phyloP scores from a whole-genome alignment of 352 stramenopile genomes.

The Pythium apleroticum region DNA sequence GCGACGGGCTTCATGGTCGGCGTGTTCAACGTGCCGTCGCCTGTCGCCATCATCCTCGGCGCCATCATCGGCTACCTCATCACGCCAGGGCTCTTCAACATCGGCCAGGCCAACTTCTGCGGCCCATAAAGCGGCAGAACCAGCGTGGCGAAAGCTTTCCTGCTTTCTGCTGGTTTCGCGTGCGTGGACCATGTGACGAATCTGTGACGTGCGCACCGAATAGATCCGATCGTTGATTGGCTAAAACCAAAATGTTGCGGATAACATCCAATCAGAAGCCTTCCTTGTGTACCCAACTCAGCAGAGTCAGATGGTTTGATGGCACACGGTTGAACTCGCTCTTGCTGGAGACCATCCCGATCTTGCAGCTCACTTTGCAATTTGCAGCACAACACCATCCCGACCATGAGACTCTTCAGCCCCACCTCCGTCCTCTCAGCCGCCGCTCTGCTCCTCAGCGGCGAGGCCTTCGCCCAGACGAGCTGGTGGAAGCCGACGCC shows the following conservation, averaged over 20 bases:
- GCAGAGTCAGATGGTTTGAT: not conserved
- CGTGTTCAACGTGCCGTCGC: slow-evolving; percentile 72
- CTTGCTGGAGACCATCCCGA: not conserved
- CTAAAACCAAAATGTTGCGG: not conserved
- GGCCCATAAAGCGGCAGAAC: slow-evolving; percentile 11
- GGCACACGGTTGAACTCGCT: not conserved
- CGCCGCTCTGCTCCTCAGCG: not conserved
- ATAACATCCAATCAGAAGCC: not conserved
- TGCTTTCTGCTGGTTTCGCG: too few species aligned
- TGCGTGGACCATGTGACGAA: not conserved
- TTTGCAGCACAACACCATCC: not conserved
- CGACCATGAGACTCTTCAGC: not conserved
- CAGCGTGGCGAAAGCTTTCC: not conserved
- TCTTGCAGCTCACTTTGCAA: too few species aligned
- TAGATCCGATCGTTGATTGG: not conserved
- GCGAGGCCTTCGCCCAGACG: not conserved
- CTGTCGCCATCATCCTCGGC: slow-evolving; percentile 57
- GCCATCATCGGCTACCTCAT: slow-evolving; percentile 54
- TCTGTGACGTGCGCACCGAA: not conserved
- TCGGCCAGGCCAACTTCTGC: slow-evolving; percentile 60
- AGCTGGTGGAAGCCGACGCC: slow-evolving; percentile 43
- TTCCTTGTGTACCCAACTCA: not conserved
- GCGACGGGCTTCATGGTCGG: slow-evolving; percentile 78
- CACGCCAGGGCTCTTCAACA: slow-evolving; percentile 43
- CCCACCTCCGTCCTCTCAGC: not conserved